Conservation (phyloP, 1,139 yeast genomes). For the Arxiozyma bovina region DNA sequence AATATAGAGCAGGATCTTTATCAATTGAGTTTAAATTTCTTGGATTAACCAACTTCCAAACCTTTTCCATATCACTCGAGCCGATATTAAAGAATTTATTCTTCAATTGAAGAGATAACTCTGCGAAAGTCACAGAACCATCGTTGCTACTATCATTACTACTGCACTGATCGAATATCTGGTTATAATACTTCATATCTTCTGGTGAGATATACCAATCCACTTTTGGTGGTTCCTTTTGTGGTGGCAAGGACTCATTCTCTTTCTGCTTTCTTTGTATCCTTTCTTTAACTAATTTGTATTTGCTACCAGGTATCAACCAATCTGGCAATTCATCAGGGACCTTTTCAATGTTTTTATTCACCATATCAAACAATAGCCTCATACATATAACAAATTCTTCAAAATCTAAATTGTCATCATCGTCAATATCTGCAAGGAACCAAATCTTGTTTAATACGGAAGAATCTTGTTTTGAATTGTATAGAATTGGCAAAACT, state of each 20-base stretch:
- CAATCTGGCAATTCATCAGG: slow-evolving; percentile 77
- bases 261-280: slow-evolving; percentile 44
- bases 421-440: slow-evolving; percentile 84
- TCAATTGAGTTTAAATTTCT: slow-evolving; percentile 79
- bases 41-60: slow-evolving; percentile 94
- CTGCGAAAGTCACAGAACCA: slow-evolving; percentile 75
- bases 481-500: slow-evolving; percentile 79
- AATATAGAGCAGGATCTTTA: slow-evolving; percentile 84
- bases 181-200: slow-evolving; percentile 69
- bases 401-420: slow-evolving; percentile 87
- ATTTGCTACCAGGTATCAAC: slow-evolving; percentile 85
- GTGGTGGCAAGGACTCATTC: slow-evolving; percentile 22
- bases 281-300: slow-evolving; percentile 55
- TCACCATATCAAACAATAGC: slow-evolving; percentile 80
- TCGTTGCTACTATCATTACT: slow-evolving; percentile 56
- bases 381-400: slow-evolving; percentile 98
- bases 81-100: slow-evolving; percentile 65
- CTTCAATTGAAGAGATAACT: slow-evolving; percentile 57
- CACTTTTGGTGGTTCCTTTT: slow-evolving; percentile 38
- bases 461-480: slow-evolving; percentile 70
- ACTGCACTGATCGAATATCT: slow-evolving; percentile 53
- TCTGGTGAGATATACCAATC: slow-evolving; percentile 96
- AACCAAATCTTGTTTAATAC: slow-evolving; percentile 84
- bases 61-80: slow-evolving; percentile 75
- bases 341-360: slow-evolving; percentile 54